Evolutionary conservation across 1,284 basidiomycete species (phyloP), one percentile per base, ranked within the genome.

Genomic region (Puccinia polysora): DNA sequence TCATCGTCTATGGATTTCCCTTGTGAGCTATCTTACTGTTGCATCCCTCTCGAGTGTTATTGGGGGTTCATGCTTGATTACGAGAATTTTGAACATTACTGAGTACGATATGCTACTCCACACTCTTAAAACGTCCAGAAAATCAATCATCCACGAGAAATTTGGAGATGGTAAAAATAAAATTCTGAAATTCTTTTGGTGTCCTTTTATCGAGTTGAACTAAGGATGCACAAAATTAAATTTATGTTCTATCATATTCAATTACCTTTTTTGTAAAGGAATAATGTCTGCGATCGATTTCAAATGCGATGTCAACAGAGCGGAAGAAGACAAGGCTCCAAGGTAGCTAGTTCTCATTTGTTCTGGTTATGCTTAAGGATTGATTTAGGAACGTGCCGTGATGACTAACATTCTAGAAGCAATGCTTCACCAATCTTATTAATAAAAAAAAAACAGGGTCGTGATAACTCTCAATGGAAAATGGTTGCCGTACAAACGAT

Each of bases 221-320:
- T 47, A n/a, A n/a, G n/a, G n/a, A n/a, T n/a, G n/a, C n/a, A n/a
- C n/a, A n/a, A n/a, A n/a, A n/a, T n/a, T n/a, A n/a, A n/a, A n/a
- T n/a, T 47, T 47, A 47, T n/a, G 28, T 20, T 20, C n/a, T 53
- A 20, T 53, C 20, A 20, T 8, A 20, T 53, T 28, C n/a, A 53
- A 53, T 10, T 10, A 10, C 32, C 20, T 63, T n/a, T 25, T 5
- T 15, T 59, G 20, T 12, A n/a, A 25, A 65, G 63, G 63, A 8
- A 65, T 65, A 32, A 65, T 65, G 63, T 65, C 63, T 32, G 63
- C 63, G 47, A 65, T 65, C 20, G 63, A 65, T 25, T 65, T 52
- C 25, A 65, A 34, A 12, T 65, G 63, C 36, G 63, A 65, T 18
- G 63, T 65, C 15, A 38, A 65, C 30, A 65, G 52, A 52, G 63